Conservation (phyloP, 768 basidiomycete species). For the Suillus plorans region DNA sequence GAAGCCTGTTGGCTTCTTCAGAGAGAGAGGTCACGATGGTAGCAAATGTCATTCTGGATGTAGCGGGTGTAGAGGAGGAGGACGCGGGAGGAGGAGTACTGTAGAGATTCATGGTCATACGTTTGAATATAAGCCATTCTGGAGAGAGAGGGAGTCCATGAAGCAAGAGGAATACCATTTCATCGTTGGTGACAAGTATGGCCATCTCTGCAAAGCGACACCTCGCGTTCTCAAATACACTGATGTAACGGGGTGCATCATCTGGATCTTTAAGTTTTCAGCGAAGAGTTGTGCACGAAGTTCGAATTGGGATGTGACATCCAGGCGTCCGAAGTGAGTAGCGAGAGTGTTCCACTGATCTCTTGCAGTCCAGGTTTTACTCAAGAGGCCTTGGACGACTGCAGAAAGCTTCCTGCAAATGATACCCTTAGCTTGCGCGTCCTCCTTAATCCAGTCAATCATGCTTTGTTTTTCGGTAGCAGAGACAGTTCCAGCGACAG, state of each 20-base stretch:
- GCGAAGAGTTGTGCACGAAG: background rate
- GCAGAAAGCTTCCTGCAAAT: background rate
- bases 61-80: background rate
- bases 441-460: background rate
- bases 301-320: background rate
- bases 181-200: background rate
- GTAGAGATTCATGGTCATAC: background rate
- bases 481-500: background rate
- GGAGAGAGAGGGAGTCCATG: background rate
- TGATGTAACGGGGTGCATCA: background rate
- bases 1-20: too few species aligned
- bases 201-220: background rate
- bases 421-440: constrained; percentile 1
- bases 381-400: accelerated
- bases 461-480: background rate
- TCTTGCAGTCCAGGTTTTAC: background rate
- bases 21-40: too few species aligned
- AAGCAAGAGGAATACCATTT: constrained; percentile 2
- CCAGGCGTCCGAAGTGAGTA: background rate
- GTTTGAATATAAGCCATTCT: background rate
- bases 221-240: background rate
- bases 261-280: background rate
- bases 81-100: background rate
- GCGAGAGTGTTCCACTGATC: background rate
- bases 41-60: background rate